Conservation (phyloP, 345 rosid species). For the Gossypium longicalyx region DNA sequence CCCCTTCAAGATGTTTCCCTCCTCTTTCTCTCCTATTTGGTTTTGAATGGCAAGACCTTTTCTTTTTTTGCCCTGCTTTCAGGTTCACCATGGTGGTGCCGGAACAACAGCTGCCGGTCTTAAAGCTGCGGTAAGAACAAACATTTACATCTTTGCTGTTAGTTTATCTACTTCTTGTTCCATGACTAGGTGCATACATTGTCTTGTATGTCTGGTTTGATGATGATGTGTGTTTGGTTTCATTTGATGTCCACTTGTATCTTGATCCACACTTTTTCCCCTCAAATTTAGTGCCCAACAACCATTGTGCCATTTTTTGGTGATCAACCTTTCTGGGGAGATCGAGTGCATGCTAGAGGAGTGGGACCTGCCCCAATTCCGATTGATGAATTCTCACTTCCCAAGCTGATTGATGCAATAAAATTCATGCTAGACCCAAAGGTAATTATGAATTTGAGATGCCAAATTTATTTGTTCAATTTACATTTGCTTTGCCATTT, state of each 20-base stretch:
- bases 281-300: constrained; percentile 73
- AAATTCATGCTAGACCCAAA: constrained; percentile 58
- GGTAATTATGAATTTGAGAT: constrained; percentile 31
- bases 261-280: constrained; percentile 3
- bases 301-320: constrained; percentile 95
- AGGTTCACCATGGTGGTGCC: constrained; percentile 99
- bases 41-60: background rate
- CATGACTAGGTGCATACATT: background rate
- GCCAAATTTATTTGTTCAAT: background rate
- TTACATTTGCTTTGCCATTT: background rate
- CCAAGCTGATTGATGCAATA: constrained; percentile 72
- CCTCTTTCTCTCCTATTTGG: background rate
- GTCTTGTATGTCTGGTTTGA: background rate
- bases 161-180: constrained; percentile 1
- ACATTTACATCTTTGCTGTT: background rate
- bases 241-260: background rate
- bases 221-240: constrained; percentile 4
- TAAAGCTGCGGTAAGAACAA: constrained; percentile 69
- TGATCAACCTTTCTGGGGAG: constrained; percentile 99
- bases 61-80: constrained; percentile 21
- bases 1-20: background rate
- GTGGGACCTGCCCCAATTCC: constrained; percentile 94
- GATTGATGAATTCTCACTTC: constrained; percentile 77
- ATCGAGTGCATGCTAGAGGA: constrained; percentile 76
- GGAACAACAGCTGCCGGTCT: constrained; percentile 99